Conservation (phyloP, 139 green algal genomes). For the Haematococcus lacustris region DNA sequence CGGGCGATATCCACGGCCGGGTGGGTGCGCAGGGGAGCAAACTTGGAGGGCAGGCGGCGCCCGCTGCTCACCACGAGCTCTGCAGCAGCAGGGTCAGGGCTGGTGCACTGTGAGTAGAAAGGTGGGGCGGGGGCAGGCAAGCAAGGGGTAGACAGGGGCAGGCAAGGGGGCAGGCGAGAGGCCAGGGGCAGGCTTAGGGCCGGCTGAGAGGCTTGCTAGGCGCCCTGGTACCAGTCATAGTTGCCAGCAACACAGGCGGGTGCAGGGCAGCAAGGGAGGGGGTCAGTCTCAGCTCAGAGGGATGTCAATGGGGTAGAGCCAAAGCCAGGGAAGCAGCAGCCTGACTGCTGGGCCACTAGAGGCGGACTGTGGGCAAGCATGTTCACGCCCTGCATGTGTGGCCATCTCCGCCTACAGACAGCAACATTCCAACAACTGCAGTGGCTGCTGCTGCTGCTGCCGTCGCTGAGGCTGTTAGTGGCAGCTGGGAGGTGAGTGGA, state of each 20-base stretch:
- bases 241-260: background rate
- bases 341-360: too few species aligned
- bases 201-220: background rate
- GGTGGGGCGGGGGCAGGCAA: too few species aligned
- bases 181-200: background rate
- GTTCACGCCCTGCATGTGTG: too few species aligned
- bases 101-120: background rate
- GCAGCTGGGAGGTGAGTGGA: too few species aligned
- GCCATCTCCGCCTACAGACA: too few species aligned
- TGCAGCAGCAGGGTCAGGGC: conserved; percentile 1
- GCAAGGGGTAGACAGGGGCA: background rate
- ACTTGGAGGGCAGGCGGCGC: conserved; percentile 15
- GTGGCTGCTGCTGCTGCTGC: too few species aligned
- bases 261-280: background rate
- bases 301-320: too few species aligned
- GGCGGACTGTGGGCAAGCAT: too few species aligned
- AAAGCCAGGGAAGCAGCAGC: too few species aligned
- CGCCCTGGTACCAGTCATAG: background rate
- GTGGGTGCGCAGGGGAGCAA: conserved; percentile 31
- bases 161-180: background rate
- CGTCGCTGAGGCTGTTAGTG: too few species aligned
- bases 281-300: background rate
- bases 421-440: too few species aligned
- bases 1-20: conserved; percentile 40
- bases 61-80: conserved; percentile 26